phyloP scores from a whole-genome alignment of 768 basidiomycete genomes.

The Panus rudis region DNA sequence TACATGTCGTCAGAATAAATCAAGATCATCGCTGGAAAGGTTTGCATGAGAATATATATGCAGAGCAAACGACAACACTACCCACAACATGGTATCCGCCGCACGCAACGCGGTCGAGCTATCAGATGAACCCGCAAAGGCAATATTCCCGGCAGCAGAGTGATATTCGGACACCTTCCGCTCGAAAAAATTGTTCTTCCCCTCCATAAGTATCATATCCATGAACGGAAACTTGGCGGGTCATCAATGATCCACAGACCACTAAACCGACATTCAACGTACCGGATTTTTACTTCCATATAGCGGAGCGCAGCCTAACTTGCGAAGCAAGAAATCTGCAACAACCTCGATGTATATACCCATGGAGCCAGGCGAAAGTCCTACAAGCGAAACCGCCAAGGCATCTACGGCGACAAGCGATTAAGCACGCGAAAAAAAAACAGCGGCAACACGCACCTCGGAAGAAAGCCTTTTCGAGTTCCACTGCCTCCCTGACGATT shows the following conservation, averaged over 20 bases:
- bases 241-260: too few species aligned
- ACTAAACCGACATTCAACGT: too few species aligned
- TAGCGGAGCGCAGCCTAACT: conserved; percentile 41
- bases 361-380: conserved; percentile 48
- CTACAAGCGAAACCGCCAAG: conserved; percentile 40
- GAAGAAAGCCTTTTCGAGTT: conserved; percentile 40
- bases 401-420: conserved; percentile 32
- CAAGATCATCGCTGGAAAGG: too few species aligned
- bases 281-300: conserved; percentile 37
- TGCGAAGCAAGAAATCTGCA: conserved; percentile 39
- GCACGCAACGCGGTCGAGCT: too few species aligned
- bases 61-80: too few species aligned
- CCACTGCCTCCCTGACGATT: conserved; percentile 42
- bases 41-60: too few species aligned
- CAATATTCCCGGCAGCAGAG: conserved; percentile 1
- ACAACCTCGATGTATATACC: conserved; percentile 38
- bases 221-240: too few species aligned
- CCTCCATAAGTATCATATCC: conserved; percentile 34
- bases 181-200: conserved; percentile 13
- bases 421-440: too few species aligned
- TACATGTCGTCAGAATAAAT: too few species aligned
- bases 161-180: conserved; percentile 8
- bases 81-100: too few species aligned
- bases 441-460: too few species aligned
- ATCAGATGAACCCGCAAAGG: too few species aligned